Evolutionary conservation across 2,329 filamentous ascomycete species (phyloP).

Genomic region (Monosporascus sp.): DNA sequence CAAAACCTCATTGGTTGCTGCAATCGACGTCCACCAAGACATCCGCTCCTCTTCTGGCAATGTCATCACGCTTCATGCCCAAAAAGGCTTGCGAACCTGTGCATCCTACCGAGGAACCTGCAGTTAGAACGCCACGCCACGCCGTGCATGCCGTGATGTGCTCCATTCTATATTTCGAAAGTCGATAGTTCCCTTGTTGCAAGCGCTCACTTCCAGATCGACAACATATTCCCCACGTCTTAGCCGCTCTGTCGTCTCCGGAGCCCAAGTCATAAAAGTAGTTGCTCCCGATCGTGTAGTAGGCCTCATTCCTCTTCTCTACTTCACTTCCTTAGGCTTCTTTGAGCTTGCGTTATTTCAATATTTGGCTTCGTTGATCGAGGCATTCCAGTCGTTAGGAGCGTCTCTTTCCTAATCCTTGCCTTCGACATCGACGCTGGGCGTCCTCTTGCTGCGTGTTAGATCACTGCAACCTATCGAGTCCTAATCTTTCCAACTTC

Average conservation of each 20-base stretch:
- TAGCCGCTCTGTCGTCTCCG: constrained; percentile 24
- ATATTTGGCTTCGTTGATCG: constrained; percentile 40
- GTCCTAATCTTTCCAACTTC: constrained; percentile 15
- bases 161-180: constrained; percentile 13
- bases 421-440: constrained; percentile 23
- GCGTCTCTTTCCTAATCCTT: constrained; percentile 24
- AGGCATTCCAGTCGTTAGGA: constrained; percentile 37
- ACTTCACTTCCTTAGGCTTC: constrained; percentile 23
- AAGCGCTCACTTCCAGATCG: constrained; percentile 21
- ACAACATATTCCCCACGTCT: constrained; percentile 14
- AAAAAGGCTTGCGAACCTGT: constrained; percentile 19
- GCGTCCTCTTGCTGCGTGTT: constrained; percentile 23
- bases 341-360: constrained; percentile 25
- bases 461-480: constrained; percentile 9
- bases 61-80: constrained; percentile 19
- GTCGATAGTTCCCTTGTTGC: constrained; percentile 7
- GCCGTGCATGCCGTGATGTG: constrained; percentile 16
- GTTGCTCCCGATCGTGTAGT: constrained; percentile 17
- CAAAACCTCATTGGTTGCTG: constrained; percentile 20
- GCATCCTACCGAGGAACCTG: constrained; percentile 18
- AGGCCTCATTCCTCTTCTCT: constrained; percentile 15
- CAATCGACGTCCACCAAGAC: constrained; percentile 13
- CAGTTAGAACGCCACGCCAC: constrained; percentile 18
- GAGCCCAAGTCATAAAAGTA: constrained; percentile 24
- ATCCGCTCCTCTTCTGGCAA: constrained; percentile 17